Conservation (phyloP, 495 filamentous ascomycete species). For the Staphylotrichum longicolle region DNA sequence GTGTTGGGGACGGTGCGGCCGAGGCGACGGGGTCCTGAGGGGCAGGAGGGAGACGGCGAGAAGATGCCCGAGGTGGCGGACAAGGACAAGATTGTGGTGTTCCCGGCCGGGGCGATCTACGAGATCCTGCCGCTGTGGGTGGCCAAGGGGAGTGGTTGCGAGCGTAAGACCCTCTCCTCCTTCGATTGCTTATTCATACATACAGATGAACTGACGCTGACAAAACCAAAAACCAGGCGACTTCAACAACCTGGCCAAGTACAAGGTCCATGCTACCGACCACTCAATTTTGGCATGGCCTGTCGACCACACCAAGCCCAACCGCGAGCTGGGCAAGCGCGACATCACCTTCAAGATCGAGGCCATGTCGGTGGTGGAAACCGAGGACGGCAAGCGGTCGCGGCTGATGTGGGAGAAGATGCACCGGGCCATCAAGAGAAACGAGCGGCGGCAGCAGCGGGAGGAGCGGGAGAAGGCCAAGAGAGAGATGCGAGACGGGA, state of each 20-base stretch:
- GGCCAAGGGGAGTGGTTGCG: constrained; percentile 33
- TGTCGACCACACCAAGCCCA: constrained; percentile 35
- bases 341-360: constrained; percentile 36
- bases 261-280: constrained; percentile 29
- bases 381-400: constrained; percentile 32
- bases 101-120: constrained; percentile 34
- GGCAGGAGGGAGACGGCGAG: not conserved
- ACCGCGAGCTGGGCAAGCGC: constrained; percentile 30
- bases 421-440: constrained; percentile 28
- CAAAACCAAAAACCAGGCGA: constrained; percentile 26
- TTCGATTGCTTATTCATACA: no score
- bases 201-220: not conserved
- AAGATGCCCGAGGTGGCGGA: constrained; percentile 14
- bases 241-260: constrained; percentile 32
- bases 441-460: constrained; percentile 29
- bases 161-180: constrained; percentile 29
- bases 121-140: constrained; percentile 38
- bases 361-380: constrained; percentile 34
- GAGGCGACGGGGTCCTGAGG: constrained; percentile 7
- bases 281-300: constrained; percentile 33
- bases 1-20: constrained; percentile 22
- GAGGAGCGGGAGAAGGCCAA: constrained; percentile 28
- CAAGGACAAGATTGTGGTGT: constrained; percentile 39
- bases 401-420: constrained; percentile 38
- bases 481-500: constrained; percentile 26